A percentile compares a stretch with the other conserved stretches of the same genome.
These are phyloP conservation scores for Sanguinoderma infundibulare DNA, from an alignment of 1,284 basidiomycete species.

Conservation along the genomic window DNA sequence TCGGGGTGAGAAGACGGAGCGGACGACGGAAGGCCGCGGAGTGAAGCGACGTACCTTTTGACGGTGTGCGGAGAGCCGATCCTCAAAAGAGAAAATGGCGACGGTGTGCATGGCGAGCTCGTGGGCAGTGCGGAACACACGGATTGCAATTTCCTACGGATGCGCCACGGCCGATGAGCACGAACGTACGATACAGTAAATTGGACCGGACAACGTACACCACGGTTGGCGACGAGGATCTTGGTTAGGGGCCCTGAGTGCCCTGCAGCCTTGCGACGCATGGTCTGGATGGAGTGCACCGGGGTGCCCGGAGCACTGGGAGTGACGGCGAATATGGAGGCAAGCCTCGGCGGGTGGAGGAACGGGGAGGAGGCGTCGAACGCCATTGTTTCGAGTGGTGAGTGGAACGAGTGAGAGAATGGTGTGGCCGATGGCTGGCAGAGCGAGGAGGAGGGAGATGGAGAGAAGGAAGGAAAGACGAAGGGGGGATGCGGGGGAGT, in stretches of 20 bases:
- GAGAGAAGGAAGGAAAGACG: constrained; percentile 4
- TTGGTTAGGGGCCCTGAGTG: constrained; percentile 91
- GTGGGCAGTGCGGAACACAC: constrained; percentile 98
- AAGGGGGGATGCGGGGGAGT: constrained; percentile 9
- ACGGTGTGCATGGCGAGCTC: constrained; percentile 99
- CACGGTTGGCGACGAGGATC: constrained; percentile 95
- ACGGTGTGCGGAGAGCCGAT: constrained; percentile 95
- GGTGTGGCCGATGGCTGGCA: background rate
- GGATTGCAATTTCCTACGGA: constrained; percentile 95
- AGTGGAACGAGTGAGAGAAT: constrained; percentile 16
- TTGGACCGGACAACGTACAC: constrained; percentile 59
- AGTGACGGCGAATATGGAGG: constrained; percentile 68
- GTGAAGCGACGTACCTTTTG: constrained; percentile 76
- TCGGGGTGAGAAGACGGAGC: background rate
- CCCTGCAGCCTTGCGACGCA: constrained; percentile 91
- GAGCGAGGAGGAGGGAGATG: constrained; percentile 21
- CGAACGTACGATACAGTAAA: background rate
- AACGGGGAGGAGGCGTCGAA: constrained; percentile 39
- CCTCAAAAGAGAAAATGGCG: constrained; percentile 97
- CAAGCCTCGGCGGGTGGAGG: constrained; percentile 75
- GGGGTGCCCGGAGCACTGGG: constrained; percentile 82
- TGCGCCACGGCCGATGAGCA: constrained; percentile 3
- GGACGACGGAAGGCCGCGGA: background rate
- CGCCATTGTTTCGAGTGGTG: constrained; percentile 13
- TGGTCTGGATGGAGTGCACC: constrained; percentile 87